These are phyloP conservation scores for Proliferodiscus dingleyae DNA, from an alignment of 2,329 filamentous ascomycete species.

Conservation along the genomic window DNA sequence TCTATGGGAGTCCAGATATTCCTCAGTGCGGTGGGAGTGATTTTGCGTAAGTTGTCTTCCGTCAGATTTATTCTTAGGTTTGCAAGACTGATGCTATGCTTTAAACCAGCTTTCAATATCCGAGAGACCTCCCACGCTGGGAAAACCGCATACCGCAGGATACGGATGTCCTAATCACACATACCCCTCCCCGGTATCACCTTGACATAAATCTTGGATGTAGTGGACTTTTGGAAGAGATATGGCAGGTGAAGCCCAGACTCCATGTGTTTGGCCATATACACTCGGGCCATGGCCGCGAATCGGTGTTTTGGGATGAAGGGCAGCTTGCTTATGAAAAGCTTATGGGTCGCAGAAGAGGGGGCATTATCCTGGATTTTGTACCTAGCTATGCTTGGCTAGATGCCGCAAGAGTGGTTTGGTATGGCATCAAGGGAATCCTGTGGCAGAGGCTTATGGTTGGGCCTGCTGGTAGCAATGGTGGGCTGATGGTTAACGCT, in stretches of 20 bases:
- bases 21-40: constrained; percentile 67
- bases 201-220: constrained; percentile 49
- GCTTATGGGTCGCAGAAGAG: constrained; percentile 27
- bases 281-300: constrained; percentile 55
- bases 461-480: constrained; percentile 45
- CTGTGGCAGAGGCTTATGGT: constrained; percentile 50
- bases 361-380: constrained; percentile 32
- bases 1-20: constrained; percentile 81
- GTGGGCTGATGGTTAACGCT: constrained; percentile 57
- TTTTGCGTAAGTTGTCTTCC: constrained; percentile 47
- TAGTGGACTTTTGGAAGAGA: constrained; percentile 50
- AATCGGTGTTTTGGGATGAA: constrained; percentile 58
- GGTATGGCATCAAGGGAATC: constrained; percentile 50
- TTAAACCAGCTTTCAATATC: constrained; percentile 62
- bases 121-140: constrained; percentile 53
- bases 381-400: constrained; percentile 39
- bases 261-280: constrained; percentile 65
- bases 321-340: constrained; percentile 40
- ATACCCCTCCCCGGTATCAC: constrained; percentile 59
- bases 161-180: constrained; percentile 60
- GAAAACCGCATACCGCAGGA: constrained; percentile 52
- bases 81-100: constrained; percentile 5
- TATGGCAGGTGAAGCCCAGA: constrained; percentile 53
- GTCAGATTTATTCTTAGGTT: neutral
- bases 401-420: constrained; percentile 44